phyloP scores from a whole-genome alignment of 176 grass and related monocot species.

The Raddia distichophylla region DNA sequence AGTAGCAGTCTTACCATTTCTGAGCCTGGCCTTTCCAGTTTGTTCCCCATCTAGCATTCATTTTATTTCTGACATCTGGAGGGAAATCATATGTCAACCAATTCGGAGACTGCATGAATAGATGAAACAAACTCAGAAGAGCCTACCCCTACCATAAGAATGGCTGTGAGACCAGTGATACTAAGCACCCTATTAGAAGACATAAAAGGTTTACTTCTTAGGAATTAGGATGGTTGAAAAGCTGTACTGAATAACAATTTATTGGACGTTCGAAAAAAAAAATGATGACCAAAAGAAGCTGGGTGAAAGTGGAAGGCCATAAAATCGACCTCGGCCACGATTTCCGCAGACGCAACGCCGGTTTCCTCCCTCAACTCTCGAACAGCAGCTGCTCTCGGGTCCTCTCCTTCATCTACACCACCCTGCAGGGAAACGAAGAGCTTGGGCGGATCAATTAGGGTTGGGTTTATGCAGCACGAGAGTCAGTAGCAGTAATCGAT shows the following conservation, averaged over 20 bases:
- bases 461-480: background rate
- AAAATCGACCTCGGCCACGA: slow-evolving; percentile 66
- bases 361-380: slow-evolving; percentile 93
- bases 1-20: slow-evolving; percentile 59
- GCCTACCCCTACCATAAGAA: too few relatives aligned
- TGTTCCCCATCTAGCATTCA: slow-evolving; percentile 76
- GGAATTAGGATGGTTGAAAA: background rate
- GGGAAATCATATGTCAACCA: slow-evolving; percentile 97
- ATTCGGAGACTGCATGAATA: slow-evolving; percentile 51
- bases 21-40: slow-evolving; percentile 93
- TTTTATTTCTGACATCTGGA: slow-evolving; percentile 54
- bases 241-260: background rate
- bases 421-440: slow-evolving; percentile 39
- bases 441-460: background rate
- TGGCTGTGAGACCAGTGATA: too few relatives aligned
- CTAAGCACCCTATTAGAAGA: background rate
- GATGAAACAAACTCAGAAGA: background rate
- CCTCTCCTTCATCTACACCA: slow-evolving; percentile 79
- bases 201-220: background rate
- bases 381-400: slow-evolving; percentile 62
- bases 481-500: background rate
- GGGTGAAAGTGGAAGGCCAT: background rate
- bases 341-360: slow-evolving; percentile 80
- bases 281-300: background rate
- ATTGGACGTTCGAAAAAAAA: background rate